A percentile compares a stretch with the other conserved stretches of the same genome.
These are phyloP conservation scores for Adansonia digitata DNA, from an alignment of 345 rosid species.

Conservation along the genomic window DNA sequence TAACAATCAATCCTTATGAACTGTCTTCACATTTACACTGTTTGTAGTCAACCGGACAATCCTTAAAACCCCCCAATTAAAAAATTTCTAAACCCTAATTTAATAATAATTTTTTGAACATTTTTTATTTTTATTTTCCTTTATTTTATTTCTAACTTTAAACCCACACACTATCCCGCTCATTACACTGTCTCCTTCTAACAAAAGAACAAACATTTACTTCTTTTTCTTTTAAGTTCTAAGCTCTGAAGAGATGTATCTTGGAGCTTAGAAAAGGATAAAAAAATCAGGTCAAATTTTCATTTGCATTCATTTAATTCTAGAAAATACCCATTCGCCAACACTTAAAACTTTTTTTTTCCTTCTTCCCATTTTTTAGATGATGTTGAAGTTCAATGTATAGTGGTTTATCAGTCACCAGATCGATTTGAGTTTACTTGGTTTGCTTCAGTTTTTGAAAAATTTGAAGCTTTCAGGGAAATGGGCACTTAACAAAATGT, in stretches of 20 bases:
- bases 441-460: not conserved
- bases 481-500: not conserved
- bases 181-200: not conserved
- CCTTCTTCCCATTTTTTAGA: not conserved
- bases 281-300: slow-evolving; percentile 4
- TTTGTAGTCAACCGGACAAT: too few relatives aligned
- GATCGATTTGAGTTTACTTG: slow-evolving; percentile 10
- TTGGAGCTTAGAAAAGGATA: slow-evolving; percentile 18
- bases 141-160: slow-evolving; percentile 5
- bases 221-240: slow-evolving; percentile 14
- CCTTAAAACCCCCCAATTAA: too few relatives aligned
- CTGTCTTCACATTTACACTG: too few relatives aligned
- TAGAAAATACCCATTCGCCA: not conserved
- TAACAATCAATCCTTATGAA: too few relatives aligned
- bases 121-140: not conserved
- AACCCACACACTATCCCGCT: slow-evolving; percentile 22
- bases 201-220: not conserved
- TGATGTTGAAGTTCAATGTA: not conserved
- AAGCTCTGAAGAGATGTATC: slow-evolving; percentile 12
- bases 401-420: not conserved
- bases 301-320: slow-evolving; percentile 6
- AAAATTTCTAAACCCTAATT: too few relatives aligned
- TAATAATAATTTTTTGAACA: too few relatives aligned
- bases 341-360: not conserved
- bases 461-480: slow-evolving; percentile 7